Conservation (phyloP, 371 early-diverging fungal genomes). For the Nematocida sp. region DNA sequence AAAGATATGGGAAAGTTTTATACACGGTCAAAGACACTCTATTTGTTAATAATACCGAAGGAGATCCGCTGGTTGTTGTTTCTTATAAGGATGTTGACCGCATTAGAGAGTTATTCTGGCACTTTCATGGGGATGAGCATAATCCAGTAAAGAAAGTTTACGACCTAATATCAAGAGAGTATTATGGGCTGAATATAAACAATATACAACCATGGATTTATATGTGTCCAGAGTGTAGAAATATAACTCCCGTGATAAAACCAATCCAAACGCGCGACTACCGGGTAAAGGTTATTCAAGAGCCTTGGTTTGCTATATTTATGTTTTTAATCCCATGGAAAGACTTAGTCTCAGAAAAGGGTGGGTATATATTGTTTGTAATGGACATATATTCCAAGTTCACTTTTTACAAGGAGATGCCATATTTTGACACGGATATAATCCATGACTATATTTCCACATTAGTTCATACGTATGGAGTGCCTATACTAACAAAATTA, state of each 20-base stretch:
- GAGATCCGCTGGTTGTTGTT: constrained; percentile 4
- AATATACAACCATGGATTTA: neutral
- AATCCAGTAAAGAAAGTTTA: neutral
- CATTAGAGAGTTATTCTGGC: constrained; percentile 18
- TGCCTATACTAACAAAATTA: constrained; percentile 32
- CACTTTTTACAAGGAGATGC: constrained; percentile 6
- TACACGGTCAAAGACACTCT: constrained; percentile 3
- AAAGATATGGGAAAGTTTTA: neutral
- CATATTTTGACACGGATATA: neutral
- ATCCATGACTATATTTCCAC: neutral
- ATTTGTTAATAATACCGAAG: constrained; percentile 10
- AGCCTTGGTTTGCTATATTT: constrained; percentile 53
- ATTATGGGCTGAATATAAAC: constrained; percentile 12
- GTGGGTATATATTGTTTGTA: constrained; percentile 6
- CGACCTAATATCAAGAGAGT: neutral
- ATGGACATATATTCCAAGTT: constrained; percentile 46
- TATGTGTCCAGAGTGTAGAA: constrained; percentile 32
- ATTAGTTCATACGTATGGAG: neutral
- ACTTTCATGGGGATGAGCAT: constrained; percentile 27
- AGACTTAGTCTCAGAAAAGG: neutral
- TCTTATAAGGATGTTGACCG: constrained; percentile 1
- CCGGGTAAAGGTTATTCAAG: constrained; percentile 23
- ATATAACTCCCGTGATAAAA: neutral
- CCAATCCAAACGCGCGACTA: neutral
- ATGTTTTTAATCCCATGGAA: constrained; percentile 1